A percentile compares a stretch with the other conserved stretches of the same genome.
These are phyloP conservation scores for Sporothrix euskadiensis DNA, from an alignment of 2,329 filamentous ascomycete genomes.

Conservation along the genomic window DNA sequence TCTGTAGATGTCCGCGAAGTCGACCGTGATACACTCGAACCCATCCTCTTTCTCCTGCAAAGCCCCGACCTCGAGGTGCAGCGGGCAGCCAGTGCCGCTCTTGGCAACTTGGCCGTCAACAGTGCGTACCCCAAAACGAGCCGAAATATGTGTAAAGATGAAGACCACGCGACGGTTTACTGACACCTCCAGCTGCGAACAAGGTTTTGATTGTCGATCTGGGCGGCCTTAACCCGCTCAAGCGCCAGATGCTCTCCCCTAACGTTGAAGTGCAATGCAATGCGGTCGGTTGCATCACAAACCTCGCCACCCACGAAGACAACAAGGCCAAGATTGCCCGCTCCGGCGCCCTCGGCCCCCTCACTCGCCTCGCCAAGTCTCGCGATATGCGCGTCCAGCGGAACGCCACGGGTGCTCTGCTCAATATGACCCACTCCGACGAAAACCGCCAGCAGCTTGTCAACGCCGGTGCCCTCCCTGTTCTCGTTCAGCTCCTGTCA, in stretches of 20 bases:
- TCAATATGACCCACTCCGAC: constrained; percentile 99
- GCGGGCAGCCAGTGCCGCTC: constrained; percentile 88
- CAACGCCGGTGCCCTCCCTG: constrained; percentile 95
- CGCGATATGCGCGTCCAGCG: constrained; percentile 98
- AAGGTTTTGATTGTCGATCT: constrained; percentile 95
- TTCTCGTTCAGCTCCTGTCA: constrained; percentile 90
- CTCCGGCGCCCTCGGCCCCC: constrained; percentile 85
- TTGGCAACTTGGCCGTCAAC: constrained; percentile 96
- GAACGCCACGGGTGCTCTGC: constrained; percentile 90
- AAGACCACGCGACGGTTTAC: background rate
- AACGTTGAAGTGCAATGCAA: constrained; percentile 99
- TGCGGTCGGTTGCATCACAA: constrained; percentile 97
- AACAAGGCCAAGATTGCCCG: constrained; percentile 99
- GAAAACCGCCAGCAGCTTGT: constrained; percentile 98
- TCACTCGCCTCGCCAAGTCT: constrained; percentile 91
- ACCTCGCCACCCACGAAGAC: constrained; percentile 95
- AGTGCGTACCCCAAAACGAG: constrained; percentile 58
- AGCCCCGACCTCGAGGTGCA: constrained; percentile 97
- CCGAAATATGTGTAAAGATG: background rate
- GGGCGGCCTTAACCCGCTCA: constrained; percentile 85
- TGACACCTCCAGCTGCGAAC: constrained; percentile 72
- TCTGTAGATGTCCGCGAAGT: constrained; percentile 88
- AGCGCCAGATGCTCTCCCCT: constrained; percentile 95
- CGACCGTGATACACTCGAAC: constrained; percentile 89
- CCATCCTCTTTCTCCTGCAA: constrained; percentile 91